Evolutionary conservation across 805 yeast genomes (phyloP), one percentile per base, ranked within the genome.

Genomic region (Ogataea methanolica): DNA sequence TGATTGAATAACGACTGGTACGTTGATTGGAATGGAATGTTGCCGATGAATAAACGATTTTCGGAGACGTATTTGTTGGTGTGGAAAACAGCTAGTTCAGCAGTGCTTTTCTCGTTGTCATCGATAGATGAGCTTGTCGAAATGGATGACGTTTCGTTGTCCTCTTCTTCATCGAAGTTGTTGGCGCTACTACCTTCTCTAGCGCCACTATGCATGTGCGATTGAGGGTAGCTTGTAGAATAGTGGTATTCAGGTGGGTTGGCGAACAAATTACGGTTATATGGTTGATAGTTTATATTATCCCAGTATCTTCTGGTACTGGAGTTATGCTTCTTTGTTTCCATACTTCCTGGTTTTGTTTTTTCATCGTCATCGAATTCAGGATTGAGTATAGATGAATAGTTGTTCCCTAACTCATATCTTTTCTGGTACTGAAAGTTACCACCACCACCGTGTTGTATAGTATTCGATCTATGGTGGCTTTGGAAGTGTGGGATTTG

Each of bases 1-100:
- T 45, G 54, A 7, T 31, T 33, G 14, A 49, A 44, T 3, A 57
- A 44, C 6, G 61, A 50, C 2, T 48, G 44, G 36, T 51, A 56
- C 19, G 55, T 53, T 12, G 63, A 58, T 29, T 57, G 58, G 53
- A 73, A 80, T 2, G 84, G 83, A 23, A 80, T 70, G 57, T 80
- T 80, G 0, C 85, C 85, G 23, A 80, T 62, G 55, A 79, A 80
- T 16, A 80, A 53, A 19, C 82, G 57, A 17, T 68, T 64, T 4
- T 71, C 70, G 52, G 75, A 72, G 8, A 73, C 73, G 47, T 69
- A 65, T 42, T 67, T 61, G 9, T 58, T 42, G 12, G 53, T 51
- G 11, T 54, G 50, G 48, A 60, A 64, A n/a, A 48, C 44, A 31
- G 48, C 51, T 26, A 57, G 46, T 45, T 59, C 59, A 14, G 56